Conservation (phyloP, 2,329 filamentous ascomycete genomes). For the Cyclaneusma minus region DNA sequence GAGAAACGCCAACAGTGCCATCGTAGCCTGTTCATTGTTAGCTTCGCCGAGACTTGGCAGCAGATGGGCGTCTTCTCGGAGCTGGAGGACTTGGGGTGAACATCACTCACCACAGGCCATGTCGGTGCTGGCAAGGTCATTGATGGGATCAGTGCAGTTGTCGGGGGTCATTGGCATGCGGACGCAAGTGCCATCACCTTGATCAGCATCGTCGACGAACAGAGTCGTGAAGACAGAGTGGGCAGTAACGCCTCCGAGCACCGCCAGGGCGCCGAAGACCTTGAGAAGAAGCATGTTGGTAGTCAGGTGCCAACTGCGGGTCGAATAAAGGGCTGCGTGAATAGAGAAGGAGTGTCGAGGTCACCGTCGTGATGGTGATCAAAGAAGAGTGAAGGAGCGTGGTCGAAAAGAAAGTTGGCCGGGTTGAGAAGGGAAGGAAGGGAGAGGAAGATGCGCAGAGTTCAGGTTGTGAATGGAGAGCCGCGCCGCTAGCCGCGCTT, state of each 20-base stretch:
- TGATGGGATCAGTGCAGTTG: slow-evolving; percentile 40
- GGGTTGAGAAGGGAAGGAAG: no score
- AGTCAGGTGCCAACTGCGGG: no score
- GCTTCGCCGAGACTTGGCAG: background rate
- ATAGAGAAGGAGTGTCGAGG: no score
- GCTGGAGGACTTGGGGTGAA: background rate
- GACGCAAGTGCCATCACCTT: slow-evolving; percentile 58
- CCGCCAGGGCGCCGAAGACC: slow-evolving; percentile 7
- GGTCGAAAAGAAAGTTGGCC: no score
- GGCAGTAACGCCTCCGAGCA: slow-evolving; percentile 22
- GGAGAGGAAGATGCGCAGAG: no score
- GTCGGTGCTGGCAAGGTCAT: slow-evolving; percentile 37
- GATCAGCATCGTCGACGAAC: slow-evolving; percentile 42
- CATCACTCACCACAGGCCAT: slow-evolving; percentile 53
- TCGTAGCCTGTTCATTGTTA: slow-evolving; percentile 22
- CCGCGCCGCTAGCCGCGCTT: no score
- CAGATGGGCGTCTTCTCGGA: background rate
- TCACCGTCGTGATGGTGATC: no score
- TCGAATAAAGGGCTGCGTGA: no score
- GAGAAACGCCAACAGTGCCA: slow-evolving; percentile 30
- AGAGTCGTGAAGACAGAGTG: slow-evolving; percentile 52
- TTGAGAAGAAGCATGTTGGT: no score
- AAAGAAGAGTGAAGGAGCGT: no score
- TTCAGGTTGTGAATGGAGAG: no score
- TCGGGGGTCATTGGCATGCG: slow-evolving; percentile 42